These are phyloP conservation scores for Phytophthora boehmeriae DNA, from an alignment of 352 stramenopile genomes.

Conservation along the genomic window DNA sequence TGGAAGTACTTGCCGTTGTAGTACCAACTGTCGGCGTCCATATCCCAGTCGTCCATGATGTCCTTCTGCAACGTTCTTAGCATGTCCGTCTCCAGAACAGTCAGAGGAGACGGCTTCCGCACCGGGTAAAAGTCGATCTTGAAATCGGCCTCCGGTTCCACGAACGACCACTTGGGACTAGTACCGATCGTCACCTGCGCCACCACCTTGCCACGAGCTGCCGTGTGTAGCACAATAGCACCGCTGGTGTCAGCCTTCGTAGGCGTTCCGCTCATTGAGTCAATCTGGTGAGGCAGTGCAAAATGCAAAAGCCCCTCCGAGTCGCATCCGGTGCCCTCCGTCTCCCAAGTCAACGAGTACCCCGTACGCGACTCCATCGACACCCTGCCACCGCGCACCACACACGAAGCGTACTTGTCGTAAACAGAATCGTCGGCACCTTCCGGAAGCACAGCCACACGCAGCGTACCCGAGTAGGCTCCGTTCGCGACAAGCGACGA, in stretches of 20 bases:
- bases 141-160: slow-evolving; percentile 41
- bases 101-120: slow-evolving; percentile 25
- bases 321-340: slow-evolving; percentile 43
- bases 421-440: slow-evolving; percentile 44
- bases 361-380: slow-evolving; percentile 59
- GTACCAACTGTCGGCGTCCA: slow-evolving; percentile 58
- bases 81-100: slow-evolving; percentile 39
- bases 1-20: slow-evolving; percentile 70
- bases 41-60: slow-evolving; percentile 48
- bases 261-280: slow-evolving; percentile 25
- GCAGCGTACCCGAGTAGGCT: slow-evolving; percentile 55
- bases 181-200: slow-evolving; percentile 38
- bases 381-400: slow-evolving; percentile 58
- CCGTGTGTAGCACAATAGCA: slow-evolving; percentile 47
- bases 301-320: slow-evolving; percentile 57
- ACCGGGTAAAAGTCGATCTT: slow-evolving; percentile 53
- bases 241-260: slow-evolving; percentile 15
- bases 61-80: slow-evolving; percentile 43
- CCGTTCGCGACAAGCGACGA: slow-evolving; percentile 49
- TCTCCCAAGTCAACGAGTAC: slow-evolving; percentile 70
- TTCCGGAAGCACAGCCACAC: slow-evolving; percentile 59
- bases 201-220: slow-evolving; percentile 49
- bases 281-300: slow-evolving; percentile 55
- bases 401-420: slow-evolving; percentile 60
- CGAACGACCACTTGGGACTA: slow-evolving; percentile 39